Base-by-base conservation (phyloP, 2,329 filamentous ascomycete genomes). In the Colletotrichum brevisporum region DNA sequence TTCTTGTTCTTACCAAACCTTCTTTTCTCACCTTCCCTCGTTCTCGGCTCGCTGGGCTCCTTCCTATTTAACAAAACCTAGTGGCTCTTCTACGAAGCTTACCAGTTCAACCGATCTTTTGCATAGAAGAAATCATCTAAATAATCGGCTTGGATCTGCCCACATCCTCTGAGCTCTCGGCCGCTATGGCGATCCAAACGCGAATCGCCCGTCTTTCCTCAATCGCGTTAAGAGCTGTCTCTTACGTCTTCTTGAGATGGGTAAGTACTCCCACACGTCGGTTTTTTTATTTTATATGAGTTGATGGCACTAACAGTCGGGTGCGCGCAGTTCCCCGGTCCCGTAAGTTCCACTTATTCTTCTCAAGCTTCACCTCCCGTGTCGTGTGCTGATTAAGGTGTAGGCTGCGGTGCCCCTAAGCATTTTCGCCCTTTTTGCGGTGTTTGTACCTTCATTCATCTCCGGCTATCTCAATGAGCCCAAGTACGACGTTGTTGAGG, bases 401-500 rank as follows among this genome's bases (percentile, higher is more conserved):
- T 59, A 76, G 74, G 71, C 72, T 21, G 70, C 69, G 9, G 60
- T 75, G 15, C 72, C 71, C 15, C 39, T 71, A 41, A 71, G 71
- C 16, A 72, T 90, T 4, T 89, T 89, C 65, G 85, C 91, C 0
- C 81, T 92, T 2, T 90, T 92, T 69, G 89, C 88, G 26, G 79
- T 94, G 66, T 94, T 93, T 73, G 76, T 91, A 0, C 86, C 90
- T 0, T 84, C 90, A 0, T 93, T 92, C 78, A 77, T 92, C 58
- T 81, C 83, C 13, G 88, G 85, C 73, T 90, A 88, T 75, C 78
- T 87, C 27, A 83, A 84, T 16, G 87, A 88, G 65, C 83, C 89
- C 6, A 82, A 86, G 67, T 87, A 90, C 74, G 83, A 88, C 55
- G 76, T 92, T 5, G 79, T 91, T 26, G 87, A 89, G 68, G 89